Evolutionary conservation across 805 yeast species (phyloP), one percentile per base, ranked within the genome.

Genomic region (Cyberlindnera maritima): DNA sequence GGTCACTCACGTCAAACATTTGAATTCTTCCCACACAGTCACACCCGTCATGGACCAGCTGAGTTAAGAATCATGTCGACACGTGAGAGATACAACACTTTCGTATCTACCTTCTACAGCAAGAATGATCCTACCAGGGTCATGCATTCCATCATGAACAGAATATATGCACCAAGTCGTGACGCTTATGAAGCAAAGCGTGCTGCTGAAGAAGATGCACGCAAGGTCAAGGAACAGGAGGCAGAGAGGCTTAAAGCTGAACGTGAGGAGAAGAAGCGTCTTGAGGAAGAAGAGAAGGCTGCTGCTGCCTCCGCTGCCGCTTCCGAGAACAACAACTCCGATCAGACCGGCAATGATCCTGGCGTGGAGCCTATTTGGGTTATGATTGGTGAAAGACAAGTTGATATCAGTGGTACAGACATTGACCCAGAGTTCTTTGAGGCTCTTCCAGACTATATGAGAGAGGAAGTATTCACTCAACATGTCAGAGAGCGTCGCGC

Each of bases 361-460:
- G 54, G 37, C 2, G 15, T n/a, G n/a, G 75, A 76, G 14, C 91
- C 95, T 0, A 72, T 86, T 0, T 76, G 75, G 69, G 89, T 91
- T 3, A 71, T 71, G 12, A 84, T 91, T 54, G 90, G 89, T 32
- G 95, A 85, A 20, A 67, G 83, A 23, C 81, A 82, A 42, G 90
- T 91, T 31, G 95, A 91, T 60, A 86, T 91, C 32, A 78, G 91
- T 35, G 96, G 94, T 0, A 83, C 96, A 3, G 97, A 88, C 45
- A 88, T 91, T 48, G 97, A 91, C 66, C 96, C 96, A 0, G 92
- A 87, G 55, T 91, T 89, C 62, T 71, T 91, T 50, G 85, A 84
- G 57, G 97, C 96, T 0, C 72, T 91, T 32, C 97, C 97, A 0
- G 96, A 88, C 37, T 94, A 88, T 44, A 86, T 91, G 87, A 72